Percentiles rank a stretch among this genome's conserved stretches.
These are phyloP conservation scores for Pilatotrama ljubarskyi DNA, from an alignment of 768 basidiomycete genomes.

Conservation along the genomic window DNA sequence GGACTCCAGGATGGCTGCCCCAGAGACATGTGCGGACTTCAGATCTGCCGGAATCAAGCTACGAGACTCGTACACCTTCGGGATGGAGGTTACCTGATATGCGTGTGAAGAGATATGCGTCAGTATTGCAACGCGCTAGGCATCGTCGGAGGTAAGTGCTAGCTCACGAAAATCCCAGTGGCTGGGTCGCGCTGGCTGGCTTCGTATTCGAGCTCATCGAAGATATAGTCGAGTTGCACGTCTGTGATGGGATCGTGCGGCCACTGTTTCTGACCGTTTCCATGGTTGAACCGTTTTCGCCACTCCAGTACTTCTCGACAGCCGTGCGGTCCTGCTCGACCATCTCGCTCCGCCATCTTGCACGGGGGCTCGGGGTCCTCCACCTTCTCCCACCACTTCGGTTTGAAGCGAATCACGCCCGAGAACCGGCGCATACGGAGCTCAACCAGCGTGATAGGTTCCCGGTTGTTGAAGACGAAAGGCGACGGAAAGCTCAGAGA, in stretches of 20 bases:
- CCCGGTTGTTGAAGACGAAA: not conserved
- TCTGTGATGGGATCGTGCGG: conserved; percentile 7
- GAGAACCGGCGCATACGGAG: conserved; percentile 13
- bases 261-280: conserved; percentile 4
- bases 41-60: conserved; percentile 8
- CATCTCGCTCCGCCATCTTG: conserved; percentile 14
- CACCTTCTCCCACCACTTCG: conserved; percentile 14
- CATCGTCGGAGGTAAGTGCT: no score
- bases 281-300: not conserved
- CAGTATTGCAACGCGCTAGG: not conserved
- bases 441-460: conserved; percentile 10
- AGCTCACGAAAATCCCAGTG: conserved; percentile 14
- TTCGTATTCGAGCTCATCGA: conserved; percentile 9
- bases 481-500: not conserved
- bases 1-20: conserved; percentile 33
- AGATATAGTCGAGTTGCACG: conserved; percentile 16
- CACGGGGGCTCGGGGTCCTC: conserved; percentile 1
- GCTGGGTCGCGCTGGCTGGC: conserved; percentile 8
- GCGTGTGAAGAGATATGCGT: not conserved
- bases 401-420: conserved; percentile 3
- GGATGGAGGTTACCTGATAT: not conserved
- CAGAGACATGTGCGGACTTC: not conserved
- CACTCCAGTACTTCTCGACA: not conserved
- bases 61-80: conserved; percentile 1
- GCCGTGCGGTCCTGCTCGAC: conserved; percentile 4